These are phyloP conservation scores for Boletus pseudopeckii DNA, from an alignment of 768 basidiomycete genomes.

Conservation along the genomic window DNA sequence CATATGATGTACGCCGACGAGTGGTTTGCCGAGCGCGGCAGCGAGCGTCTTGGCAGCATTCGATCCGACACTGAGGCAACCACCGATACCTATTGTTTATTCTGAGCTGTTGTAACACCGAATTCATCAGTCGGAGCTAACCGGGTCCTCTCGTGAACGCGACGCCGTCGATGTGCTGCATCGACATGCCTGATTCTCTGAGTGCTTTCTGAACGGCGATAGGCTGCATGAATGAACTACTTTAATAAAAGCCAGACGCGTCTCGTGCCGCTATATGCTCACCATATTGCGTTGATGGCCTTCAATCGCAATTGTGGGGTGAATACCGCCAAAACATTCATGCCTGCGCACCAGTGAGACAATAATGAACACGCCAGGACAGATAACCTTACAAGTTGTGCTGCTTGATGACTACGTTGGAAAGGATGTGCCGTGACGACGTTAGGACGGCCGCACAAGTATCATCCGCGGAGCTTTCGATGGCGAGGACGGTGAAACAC, in stretches of 20 bases:
- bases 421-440: conserved; percentile 63
- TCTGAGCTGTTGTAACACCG: background rate
- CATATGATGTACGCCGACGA: conserved; percentile 96
- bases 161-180: conserved; percentile 74
- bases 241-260: background rate
- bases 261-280: background rate
- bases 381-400: conserved; percentile 47
- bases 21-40: conserved; percentile 68
- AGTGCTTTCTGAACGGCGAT: conserved; percentile 67
- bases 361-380: background rate
- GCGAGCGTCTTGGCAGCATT: conserved; percentile 87
- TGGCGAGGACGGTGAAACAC: conserved; percentile 57
- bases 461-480: conserved; percentile 93
- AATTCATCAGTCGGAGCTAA: conserved; percentile 22
- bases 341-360: conserved; percentile 14
- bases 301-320: conserved; percentile 71
- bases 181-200: conserved; percentile 53
- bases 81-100: conserved; percentile 57
- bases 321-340: conserved; percentile 58
- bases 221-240: conserved; percentile 47
- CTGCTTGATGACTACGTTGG: conserved; percentile 87
- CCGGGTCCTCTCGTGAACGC: conserved; percentile 91
- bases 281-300: conserved; percentile 83
- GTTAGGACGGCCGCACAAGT: conserved; percentile 87
- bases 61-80: conserved; percentile 74